phyloP scores from a whole-genome alignment of 2,329 filamentous ascomycete genomes.

The Mollisia scopiformis region DNA sequence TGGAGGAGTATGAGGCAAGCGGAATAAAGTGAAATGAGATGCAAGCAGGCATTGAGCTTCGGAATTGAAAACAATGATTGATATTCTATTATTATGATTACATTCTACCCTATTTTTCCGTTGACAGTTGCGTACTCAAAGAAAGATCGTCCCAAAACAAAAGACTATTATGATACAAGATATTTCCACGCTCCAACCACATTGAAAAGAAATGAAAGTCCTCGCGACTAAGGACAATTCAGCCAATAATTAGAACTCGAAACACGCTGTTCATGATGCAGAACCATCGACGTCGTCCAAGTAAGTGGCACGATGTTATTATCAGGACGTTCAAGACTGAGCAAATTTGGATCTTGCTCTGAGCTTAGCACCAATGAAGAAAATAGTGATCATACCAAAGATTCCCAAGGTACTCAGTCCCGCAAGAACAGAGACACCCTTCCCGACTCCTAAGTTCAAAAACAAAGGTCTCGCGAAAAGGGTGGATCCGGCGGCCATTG shows the following conservation, averaged over 20 bases:
- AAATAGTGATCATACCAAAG: conserved; percentile 50
- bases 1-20: neutral
- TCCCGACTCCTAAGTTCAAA: conserved; percentile 57
- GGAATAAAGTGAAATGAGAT: neutral
- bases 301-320: neutral
- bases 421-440: conserved; percentile 55
- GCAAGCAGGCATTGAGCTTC: neutral
- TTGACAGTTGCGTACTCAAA: neutral
- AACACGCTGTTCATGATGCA: neutral
- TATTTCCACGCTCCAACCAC: neutral
- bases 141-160: neutral
- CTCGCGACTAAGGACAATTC: neutral
- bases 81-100: neutral
- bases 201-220: neutral
- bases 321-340: neutral
- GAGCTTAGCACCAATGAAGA: conserved; percentile 11
- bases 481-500: conserved; percentile 53
- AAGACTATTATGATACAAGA: neutral
- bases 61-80: neutral
- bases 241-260: neutral
- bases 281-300: neutral
- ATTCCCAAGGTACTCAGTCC: conserved; percentile 54
- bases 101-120: neutral
- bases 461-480: conserved; percentile 63
- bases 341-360: conserved; percentile 19